Conservation (phyloP, 176 grass and related monocot species). For the Microstegium vimineum region DNA sequence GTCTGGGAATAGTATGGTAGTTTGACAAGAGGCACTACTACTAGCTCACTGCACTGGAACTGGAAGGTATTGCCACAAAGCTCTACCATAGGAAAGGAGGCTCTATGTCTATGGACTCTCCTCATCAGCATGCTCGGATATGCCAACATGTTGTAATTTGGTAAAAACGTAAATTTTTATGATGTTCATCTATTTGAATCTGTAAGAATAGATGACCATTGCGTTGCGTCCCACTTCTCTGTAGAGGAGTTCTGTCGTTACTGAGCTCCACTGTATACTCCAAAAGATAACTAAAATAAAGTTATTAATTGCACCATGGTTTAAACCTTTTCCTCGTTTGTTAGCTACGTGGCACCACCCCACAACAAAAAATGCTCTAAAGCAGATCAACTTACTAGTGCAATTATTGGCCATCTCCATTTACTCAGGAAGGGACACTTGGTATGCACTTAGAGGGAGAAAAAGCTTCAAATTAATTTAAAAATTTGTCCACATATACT, state of each 20-base stretch:
- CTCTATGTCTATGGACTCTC: neutral
- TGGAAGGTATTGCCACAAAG: neutral
- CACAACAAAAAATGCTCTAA: constrained; percentile 14
- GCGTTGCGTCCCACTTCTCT: neutral
- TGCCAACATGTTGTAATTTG: neutral
- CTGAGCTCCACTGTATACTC: neutral
- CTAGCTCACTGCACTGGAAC: neutral
- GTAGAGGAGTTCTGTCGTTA: neutral
- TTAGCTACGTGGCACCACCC: constrained; percentile 9
- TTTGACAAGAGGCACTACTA: neutral
- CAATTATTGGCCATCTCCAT: constrained; percentile 35
- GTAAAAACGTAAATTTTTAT: neutral
- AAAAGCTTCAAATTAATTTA: neutral
- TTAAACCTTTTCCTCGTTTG: constrained; percentile 26
- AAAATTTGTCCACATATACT: neutral
- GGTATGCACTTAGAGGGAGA: neutral
- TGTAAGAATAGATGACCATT: too few species aligned
- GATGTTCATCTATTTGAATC: too few species aligned
- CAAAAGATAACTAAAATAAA: constrained; percentile 7
- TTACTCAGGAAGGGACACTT: constrained; percentile 29
- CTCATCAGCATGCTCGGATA: neutral
- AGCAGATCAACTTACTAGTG: constrained; percentile 27
- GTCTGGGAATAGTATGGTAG: neutral
- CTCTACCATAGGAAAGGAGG: neutral
- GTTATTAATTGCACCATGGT: constrained; percentile 22